Evolutionary conservation across 306 rosid genomes (phyloP).

Genomic region (Prunus mira): DNA sequence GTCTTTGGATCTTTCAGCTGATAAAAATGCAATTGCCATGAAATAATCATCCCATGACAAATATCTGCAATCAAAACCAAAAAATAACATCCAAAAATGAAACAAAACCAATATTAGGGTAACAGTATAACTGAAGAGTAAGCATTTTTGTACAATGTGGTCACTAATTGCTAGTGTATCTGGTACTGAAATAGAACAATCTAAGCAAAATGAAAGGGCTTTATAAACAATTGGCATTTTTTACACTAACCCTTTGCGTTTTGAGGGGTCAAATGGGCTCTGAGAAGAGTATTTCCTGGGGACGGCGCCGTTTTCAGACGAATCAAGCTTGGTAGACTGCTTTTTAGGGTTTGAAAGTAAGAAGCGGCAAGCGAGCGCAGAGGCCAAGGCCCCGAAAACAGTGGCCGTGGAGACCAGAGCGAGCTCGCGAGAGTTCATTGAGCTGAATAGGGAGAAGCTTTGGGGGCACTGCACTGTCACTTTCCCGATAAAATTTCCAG

Average conservation of each 20-base stretch:
- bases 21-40: conserved; percentile 94
- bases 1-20: conserved; percentile 95
- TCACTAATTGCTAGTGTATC: not conserved
- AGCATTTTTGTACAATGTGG: not conserved
- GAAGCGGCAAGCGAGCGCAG: conserved; percentile 60
- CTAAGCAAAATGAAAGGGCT: not conserved
- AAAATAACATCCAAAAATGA: not conserved
- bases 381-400: conserved; percentile 60
- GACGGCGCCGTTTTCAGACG: conserved; percentile 36
- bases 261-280: conserved; percentile 77
- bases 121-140: not conserved
- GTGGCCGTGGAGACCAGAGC: conserved; percentile 58
- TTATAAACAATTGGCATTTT: not conserved
- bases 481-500: conserved; percentile 5
- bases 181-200: not conserved
- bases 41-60: conserved; percentile 96
- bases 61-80: conserved; percentile 39
- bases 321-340: conserved; percentile 10
- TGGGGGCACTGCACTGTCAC: not conserved
- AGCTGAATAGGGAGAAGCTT: not conserved
- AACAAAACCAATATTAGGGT: not conserved
- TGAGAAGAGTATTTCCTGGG: conserved; percentile 28
- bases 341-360: conserved; percentile 38
- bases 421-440: conserved; percentile 69
- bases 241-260: conserved; percentile 54